Evolutionary conservation across 2,329 filamentous ascomycete genomes (phyloP), one percentile per base, ranked within the genome.

Genomic region (Aspergillus candidus): DNA sequence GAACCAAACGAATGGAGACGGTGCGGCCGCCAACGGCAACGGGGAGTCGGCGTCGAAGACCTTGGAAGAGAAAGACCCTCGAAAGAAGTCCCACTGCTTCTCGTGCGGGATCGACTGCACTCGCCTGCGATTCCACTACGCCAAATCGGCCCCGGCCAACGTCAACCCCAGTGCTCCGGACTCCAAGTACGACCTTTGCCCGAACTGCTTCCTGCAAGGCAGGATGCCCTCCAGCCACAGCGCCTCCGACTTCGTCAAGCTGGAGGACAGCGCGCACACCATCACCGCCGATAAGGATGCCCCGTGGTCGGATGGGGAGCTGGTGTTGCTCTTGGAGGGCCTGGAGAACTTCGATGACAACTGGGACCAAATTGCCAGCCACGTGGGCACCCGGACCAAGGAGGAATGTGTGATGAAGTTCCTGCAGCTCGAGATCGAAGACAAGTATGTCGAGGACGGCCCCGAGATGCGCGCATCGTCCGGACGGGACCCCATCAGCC

Each of bases 331-430:
- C 32, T 77, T 98, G 6, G 93, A 98, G 66, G 94, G 82, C 7
- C 74, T 98, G 38, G 93, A 98, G 69, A 80, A 85, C 56, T 95
- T 91, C 57, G 91, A 97, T 53, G 91, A 97, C 49, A 88, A 97
- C 68, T 98, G 93, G 93, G 84, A 86, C 46, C 82, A 88, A 58
- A 90, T 98, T 53, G 84, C 94, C 1, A 88, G 91, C 51, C 87
- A 96, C 60, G 93, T 98, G 35, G 86, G 86, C 38, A 94, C 88
- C 3, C 83, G 91, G 48, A 95, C 89, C 2, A 79, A 88, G 41
- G 94, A 98, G 66, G 91, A 98, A 70, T 98, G 93, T 65, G 91
- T 97, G 12, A 77, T 97, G 57, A 93, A 96, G 64, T 98, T 98
- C 72, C 69, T 98, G 52, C 89, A 96, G 62, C 76, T 98, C 31